Base-by-base conservation (phyloP, 164 flowering plant genomes). In the Houttuynia cordata region DNA sequence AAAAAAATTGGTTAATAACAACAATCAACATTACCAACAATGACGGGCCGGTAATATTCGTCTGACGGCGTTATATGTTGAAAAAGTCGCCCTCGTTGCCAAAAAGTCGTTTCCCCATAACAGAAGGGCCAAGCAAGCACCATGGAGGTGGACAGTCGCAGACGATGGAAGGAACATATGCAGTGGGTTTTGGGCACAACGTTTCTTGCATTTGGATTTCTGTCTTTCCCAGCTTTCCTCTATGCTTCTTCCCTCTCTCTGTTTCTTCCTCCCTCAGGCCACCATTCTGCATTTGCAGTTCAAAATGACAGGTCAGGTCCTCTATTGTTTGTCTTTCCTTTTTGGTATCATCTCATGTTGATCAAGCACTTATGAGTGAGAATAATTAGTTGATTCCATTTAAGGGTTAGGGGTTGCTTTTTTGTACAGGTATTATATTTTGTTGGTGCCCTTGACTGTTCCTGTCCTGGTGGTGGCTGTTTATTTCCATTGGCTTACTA, bases 401-500 rank as follows among this genome's bases (percentile, higher is more conserved):
- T 9, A 3, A 19, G 55, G 12, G 18, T 23, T 23, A 52, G 18
- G 55, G 23, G 34, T 7, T 52, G 23, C 55, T 14, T 25, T 21
- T 64, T 42, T 17, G 59, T 4, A 25, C 76, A 87, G 95, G 78
- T 86, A 86, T 70, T 88, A 91, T 68, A 84, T 88, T 72, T 77
- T 79, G 64, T 64, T 86, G 81, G 86, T 90, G 70, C 95, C 92
- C 15, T 49, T 86, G 70, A 84, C 96, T n/a, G 77, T 83, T 49
- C 93, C 96, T 10, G 71, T 88, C 37, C 76, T 88, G 1, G 58
- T 86, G 22, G 76, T 84, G 60, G 84, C 86, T 18, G 79, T 90
- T 7, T 91, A 91, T 70, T 81, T 88, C 56, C 96, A 88, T 66
- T 88, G 97, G 97, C 85, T 91, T 49, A 82, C 89, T 79, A 91